Evolutionary conservation across 768 basidiomycete species (phyloP).

Genomic region (Leucocoprinus birnbaumii): DNA sequence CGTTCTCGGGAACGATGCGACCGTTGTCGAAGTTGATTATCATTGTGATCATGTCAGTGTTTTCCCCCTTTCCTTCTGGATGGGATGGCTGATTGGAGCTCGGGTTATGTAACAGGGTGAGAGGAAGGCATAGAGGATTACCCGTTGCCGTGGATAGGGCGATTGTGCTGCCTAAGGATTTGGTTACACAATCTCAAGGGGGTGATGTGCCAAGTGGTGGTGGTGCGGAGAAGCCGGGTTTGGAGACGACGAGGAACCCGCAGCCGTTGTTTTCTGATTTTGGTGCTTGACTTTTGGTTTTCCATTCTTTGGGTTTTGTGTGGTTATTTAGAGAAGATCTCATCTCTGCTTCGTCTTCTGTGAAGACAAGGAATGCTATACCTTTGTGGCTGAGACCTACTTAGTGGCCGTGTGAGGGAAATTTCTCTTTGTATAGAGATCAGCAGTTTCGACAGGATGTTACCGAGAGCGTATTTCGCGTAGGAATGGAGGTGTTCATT

Average conservation of each 20-base stretch:
- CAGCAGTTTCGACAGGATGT: too few species aligned
- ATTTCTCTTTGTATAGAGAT: too few species aligned
- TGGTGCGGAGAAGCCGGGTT: neutral
- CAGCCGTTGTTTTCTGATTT: neutral
- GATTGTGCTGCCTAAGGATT: constrained; percentile 34
- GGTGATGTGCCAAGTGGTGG: neutral
- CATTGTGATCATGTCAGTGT: constrained; percentile 60
- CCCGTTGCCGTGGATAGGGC: constrained; percentile 69
- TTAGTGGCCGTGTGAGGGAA: too few species aligned
- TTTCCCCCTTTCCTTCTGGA: neutral
- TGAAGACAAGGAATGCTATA: too few species aligned
- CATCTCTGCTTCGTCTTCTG: too few species aligned
- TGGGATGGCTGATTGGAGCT: too few species aligned
- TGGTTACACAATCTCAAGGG: constrained; percentile 15
- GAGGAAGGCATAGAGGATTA: constrained; percentile 70
- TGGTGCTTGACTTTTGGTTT: constrained; percentile 5
- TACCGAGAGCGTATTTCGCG: too few species aligned
- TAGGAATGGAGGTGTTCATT: too few species aligned
- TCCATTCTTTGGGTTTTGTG: too few species aligned
- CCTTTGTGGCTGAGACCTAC: too few species aligned
- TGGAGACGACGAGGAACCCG: too few species aligned
- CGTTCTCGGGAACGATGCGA: constrained; percentile 59
- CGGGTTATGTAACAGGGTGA: constrained; percentile 41
- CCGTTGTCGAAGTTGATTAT: constrained; percentile 72
- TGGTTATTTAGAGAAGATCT: too few species aligned